Conservation (phyloP, 2,329 filamentous ascomycete species). For the Trichoderma sp. region DNA sequence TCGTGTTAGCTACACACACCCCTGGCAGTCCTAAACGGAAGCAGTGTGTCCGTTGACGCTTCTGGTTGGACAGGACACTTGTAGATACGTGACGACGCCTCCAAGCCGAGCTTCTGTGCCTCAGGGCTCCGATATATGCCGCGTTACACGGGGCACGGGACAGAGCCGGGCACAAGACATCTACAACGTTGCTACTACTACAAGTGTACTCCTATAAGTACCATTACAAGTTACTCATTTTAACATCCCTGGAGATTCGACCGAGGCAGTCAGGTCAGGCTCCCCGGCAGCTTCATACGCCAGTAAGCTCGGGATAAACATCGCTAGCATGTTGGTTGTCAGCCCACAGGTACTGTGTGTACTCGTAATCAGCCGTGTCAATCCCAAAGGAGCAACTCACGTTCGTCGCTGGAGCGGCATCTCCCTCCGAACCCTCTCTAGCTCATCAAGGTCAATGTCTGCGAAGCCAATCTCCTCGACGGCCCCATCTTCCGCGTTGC, state of each 20-base stretch:
- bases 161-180: not conserved
- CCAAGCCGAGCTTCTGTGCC: not conserved
- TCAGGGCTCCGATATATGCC: not conserved
- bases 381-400: constrained; percentile 39
- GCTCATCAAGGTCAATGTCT: constrained; percentile 50
- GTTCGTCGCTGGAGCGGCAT: constrained; percentile 53
- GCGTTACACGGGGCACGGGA: not conserved
- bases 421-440: constrained; percentile 48
- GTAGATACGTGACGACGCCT: not conserved
- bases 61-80: not conserved
- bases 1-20: not conserved
- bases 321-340: constrained; percentile 5
- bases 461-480: constrained; percentile 52
- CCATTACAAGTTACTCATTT: not conserved
- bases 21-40: not conserved
- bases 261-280: too few relatives aligned
- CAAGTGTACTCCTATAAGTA: not conserved
- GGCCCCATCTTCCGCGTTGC: constrained; percentile 40
- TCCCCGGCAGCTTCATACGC: constrained; percentile 32
- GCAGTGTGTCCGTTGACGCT: not conserved
- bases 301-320: constrained; percentile 16
- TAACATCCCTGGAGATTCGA: too few relatives aligned
- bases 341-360: not conserved
- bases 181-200: not conserved
- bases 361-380: not conserved